Evolutionary conservation across 1,284 basidiomycete genomes (phyloP).

Genomic region (Cryptococcus sp.): DNA sequence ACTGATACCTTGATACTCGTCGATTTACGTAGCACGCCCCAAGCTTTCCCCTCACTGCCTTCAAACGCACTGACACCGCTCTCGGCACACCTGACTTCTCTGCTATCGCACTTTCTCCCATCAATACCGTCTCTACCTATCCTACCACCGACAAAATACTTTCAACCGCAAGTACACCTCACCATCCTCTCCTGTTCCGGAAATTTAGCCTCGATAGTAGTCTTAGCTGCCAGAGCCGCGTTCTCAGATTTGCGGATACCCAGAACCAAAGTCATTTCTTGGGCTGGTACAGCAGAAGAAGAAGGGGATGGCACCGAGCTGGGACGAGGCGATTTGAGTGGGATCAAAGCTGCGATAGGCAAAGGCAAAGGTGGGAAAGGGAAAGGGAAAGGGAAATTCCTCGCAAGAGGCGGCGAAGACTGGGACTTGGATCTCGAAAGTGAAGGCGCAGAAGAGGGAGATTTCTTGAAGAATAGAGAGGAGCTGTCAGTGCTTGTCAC

Average conservation of each 20-base stretch:
- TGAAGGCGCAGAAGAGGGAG: conserved; percentile 34
- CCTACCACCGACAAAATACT: conserved; percentile 45
- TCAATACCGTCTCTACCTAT: conserved; percentile 45
- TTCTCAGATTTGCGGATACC: conserved; percentile 47
- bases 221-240: conserved; percentile 45
- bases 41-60: conserved; percentile 41
- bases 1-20: not conserved
- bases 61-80: conserved; percentile 27
- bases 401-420: conserved; percentile 45
- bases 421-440: conserved; percentile 47
- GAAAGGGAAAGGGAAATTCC: conserved; percentile 32
- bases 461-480: conserved; percentile 32
- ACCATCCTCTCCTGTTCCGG: conserved; percentile 45
- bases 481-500: conserved; percentile 48
- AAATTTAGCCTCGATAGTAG: conserved; percentile 32
- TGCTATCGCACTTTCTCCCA: conserved; percentile 48
- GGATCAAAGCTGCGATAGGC: conserved; percentile 50
- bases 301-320: conserved; percentile 20
- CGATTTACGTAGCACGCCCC: conserved; percentile 40
- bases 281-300: conserved; percentile 24
- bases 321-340: conserved; percentile 36
- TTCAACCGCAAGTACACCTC: conserved; percentile 49
- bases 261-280: conserved; percentile 43
- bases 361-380: conserved; percentile 27
- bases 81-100: conserved; percentile 38